Base-by-base conservation (phyloP, 441 rosid genomes). In the Pelargonium fulgidum region DNA sequence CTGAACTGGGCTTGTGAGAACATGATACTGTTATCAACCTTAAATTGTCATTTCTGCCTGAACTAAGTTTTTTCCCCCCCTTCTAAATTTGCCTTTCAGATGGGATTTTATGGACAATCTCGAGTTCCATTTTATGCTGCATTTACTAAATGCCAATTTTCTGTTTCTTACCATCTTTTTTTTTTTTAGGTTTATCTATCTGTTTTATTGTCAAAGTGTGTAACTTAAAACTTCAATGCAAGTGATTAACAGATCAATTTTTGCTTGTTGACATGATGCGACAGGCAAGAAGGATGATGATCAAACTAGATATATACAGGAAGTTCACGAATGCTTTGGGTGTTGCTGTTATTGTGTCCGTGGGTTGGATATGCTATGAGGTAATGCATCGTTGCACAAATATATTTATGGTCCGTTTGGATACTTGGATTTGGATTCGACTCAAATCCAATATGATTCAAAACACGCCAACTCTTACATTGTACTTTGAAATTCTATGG, bases 281-380 rank as follows among this genome's bases (percentile, higher is more conserved):
- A 67, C 87, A 90, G 93, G 82, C 97, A 14, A 90, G 96, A 72
- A 82, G 97, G 79, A 87, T 91, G 91, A 77, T 85, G 85, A 87
- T 73, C 50, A 94, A 94, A 85, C 76, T 92, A 11, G 54, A 48
- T 48, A 12, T 48, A 16, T 48, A 48, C 54, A 48, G 54, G 54
- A 48, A 48, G 54, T 11, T 48, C n/a, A 92, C 99, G 12, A 94
- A 90, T 77, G 97, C 98, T 72, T 78, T 94, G 86, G 97, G 88
- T 20, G 96, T 90, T 33, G 87, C 96, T 52, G 92, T 92, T 72
- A 77, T 92, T 66, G 93, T 92, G 29, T 94, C 99, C 62, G 86
- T 90, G 48, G 98, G 99, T 63, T 94, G 99, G 99, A 86, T 83
- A 76, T 94, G 98, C 85, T 94, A 94, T 26, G 98, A 94, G 98